Conservation (phyloP, 441 rosid species). For the Gossypium laxum region DNA sequence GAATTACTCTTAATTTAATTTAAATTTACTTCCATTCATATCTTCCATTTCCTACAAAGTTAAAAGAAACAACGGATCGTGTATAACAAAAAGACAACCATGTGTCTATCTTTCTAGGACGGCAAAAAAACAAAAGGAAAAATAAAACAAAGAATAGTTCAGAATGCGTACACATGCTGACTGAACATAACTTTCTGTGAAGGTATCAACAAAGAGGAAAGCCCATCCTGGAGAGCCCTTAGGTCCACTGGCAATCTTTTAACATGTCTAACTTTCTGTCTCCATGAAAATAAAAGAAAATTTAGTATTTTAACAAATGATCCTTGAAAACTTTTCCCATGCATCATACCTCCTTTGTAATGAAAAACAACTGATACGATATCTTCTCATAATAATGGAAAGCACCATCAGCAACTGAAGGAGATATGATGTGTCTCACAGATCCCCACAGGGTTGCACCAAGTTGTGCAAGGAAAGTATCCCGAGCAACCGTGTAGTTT, state of each 20-base stretch:
- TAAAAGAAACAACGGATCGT: not conserved
- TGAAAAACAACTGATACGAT: conserved; percentile 83
- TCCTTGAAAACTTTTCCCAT: conserved; percentile 7
- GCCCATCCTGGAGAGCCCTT: conserved; percentile 65
- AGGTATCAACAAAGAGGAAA: conserved; percentile 75
- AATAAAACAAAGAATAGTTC: conserved; percentile 5
- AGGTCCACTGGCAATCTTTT: conserved; percentile 83
- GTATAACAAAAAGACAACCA: conserved; percentile 12
- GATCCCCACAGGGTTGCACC: conserved; percentile 95
- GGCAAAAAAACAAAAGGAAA: not conserved
- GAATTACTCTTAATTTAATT: not conserved
- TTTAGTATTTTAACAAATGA: not conserved
- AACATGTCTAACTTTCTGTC: conserved; percentile 58
- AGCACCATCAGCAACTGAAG: conserved; percentile 93
- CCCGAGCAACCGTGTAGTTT: conserved; percentile 93
- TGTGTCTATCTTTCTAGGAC: not conserved
- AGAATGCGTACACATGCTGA: conserved; percentile 50
- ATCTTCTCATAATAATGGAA: conserved; percentile 89
- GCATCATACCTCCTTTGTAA: conserved; percentile 77
- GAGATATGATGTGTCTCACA: conserved; percentile 83
- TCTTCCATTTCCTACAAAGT: not conserved
- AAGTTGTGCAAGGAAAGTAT: conserved; percentile 88
- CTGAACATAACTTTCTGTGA: conserved; percentile 77
- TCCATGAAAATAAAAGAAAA: conserved; percentile 15
- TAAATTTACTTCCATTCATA: not conserved